Conservation (phyloP, 768 basidiomycete genomes). For the Mycena capillaripes region DNA sequence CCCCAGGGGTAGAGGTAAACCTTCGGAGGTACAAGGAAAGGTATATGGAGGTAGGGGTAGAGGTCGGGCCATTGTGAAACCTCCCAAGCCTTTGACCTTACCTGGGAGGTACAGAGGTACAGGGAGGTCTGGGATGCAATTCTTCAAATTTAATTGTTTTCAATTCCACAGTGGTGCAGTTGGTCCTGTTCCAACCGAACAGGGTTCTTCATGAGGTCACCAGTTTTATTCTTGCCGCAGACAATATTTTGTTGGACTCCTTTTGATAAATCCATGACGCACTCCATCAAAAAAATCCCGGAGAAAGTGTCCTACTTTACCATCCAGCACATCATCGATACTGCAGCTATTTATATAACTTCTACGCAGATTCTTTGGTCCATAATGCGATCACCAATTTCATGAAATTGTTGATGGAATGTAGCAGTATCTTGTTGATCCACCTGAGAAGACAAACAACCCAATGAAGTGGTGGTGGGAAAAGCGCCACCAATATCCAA, state of each 20-base stretch:
- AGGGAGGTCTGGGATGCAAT: too few relatives aligned
- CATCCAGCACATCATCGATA: background rate
- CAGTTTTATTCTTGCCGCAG: background rate
- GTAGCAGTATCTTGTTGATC: slow-evolving; percentile 8
- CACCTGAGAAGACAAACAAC: slow-evolving; percentile 23
- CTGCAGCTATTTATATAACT: background rate
- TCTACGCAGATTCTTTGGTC: background rate
- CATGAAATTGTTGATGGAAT: background rate
- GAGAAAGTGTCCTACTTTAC: background rate
- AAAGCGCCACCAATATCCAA: slow-evolving; percentile 24
- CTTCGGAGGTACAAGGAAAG: too few relatives aligned
- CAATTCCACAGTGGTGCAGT: too few relatives aligned
- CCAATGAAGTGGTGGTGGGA: slow-evolving; percentile 35
- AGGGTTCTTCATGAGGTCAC: too few relatives aligned
- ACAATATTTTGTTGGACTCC: background rate
- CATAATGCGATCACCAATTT: background rate
- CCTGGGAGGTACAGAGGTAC: too few relatives aligned
- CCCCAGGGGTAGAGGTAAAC: too few relatives aligned
- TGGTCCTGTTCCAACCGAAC: too few relatives aligned
- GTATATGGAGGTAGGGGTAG: too few relatives aligned
- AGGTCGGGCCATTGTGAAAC: too few relatives aligned
- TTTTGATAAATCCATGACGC: background rate
- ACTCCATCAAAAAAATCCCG: background rate
- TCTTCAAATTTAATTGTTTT: too few relatives aligned
- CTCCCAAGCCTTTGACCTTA: too few relatives aligned